phyloP scores from a whole-genome alignment of 805 yeast genomes.

The Suhomyces pyralidae region DNA sequence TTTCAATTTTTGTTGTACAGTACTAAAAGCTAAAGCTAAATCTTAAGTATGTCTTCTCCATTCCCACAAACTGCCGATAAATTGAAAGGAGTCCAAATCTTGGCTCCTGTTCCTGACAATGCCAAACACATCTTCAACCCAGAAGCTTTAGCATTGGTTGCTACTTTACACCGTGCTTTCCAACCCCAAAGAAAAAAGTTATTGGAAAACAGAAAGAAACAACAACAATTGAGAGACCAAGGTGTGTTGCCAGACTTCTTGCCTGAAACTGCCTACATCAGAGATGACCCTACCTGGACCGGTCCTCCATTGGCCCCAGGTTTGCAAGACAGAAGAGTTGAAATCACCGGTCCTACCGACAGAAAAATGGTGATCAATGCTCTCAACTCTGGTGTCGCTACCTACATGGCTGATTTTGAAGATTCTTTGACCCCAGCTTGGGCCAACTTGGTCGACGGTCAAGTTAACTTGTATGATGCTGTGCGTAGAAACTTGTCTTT shows the following conservation, averaged over 20 bases:
- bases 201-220: slow-evolving; percentile 57
- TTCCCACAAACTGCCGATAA: slow-evolving; percentile 44
- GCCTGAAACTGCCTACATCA: slow-evolving; percentile 64
- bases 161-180: slow-evolving; percentile 70
- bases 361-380: slow-evolving; percentile 83
- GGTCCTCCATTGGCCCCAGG: slow-evolving; percentile 75
- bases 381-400: slow-evolving; percentile 71
- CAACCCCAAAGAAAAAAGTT: slow-evolving; percentile 57
- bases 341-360: slow-evolving; percentile 84
- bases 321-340: slow-evolving; percentile 69
- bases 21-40: not conserved
- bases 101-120: slow-evolving; percentile 48
- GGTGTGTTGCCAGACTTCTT: slow-evolving; percentile 63
- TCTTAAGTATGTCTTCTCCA: slow-evolving; percentile 39
- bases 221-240: slow-evolving; percentile 59
- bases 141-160: slow-evolving; percentile 67
- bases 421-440: slow-evolving; percentile 85
- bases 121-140: slow-evolving; percentile 55
- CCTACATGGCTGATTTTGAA: slow-evolving; percentile 85
- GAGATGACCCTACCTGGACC: slow-evolving; percentile 72
- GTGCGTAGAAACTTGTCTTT: slow-evolving; percentile 59
- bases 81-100: slow-evolving; percentile 51
- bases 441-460: slow-evolving; percentile 76
- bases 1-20: not conserved
- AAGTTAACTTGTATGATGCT: slow-evolving; percentile 73